Percentiles rank a stretch among this genome's conserved stretches.
Conservation (phyloP, 2,329 filamentous ascomycete genomes). For the Metarhizium anisopliae region DNA sequence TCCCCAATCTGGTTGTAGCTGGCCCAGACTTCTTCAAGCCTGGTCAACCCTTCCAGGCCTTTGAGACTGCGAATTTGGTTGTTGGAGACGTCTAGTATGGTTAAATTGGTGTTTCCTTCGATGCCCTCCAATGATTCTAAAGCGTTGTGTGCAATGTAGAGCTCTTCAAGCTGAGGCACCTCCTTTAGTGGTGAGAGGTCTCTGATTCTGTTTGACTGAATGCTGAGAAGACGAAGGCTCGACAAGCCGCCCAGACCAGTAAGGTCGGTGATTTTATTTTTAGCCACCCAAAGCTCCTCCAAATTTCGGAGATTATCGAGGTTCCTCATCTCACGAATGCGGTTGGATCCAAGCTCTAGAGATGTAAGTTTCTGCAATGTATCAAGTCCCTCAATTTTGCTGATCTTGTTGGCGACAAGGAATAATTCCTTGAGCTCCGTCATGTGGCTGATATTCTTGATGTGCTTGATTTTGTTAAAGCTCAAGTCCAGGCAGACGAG, state of each 20-base stretch:
- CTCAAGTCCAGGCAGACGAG: conserved; percentile 80
- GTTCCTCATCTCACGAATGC: conserved; percentile 81
- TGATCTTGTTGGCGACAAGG: conserved; percentile 92
- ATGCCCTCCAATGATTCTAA: conserved; percentile 69
- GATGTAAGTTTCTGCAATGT: conserved; percentile 67
- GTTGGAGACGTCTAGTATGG: conserved; percentile 79
- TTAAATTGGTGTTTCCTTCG: conserved; percentile 55
- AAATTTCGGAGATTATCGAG: conserved; percentile 67
- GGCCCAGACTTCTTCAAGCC: conserved; percentile 89
- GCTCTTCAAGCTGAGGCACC: conserved; percentile 72
- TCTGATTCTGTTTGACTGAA: conserved; percentile 89
- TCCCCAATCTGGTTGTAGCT: conserved; percentile 76
- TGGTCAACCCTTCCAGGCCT: conserved; percentile 57
- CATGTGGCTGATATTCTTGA: conserved; percentile 78
- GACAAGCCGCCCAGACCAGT: conserved; percentile 65
- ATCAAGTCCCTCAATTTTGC: conserved; percentile 75
- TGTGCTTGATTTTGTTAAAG: conserved; percentile 99
- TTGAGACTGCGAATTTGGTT: conserved; percentile 72
- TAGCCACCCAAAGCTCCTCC: conserved; percentile 89
- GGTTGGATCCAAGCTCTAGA: conserved; percentile 85
- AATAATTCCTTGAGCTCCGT: conserved; percentile 74
- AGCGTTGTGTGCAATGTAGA: conserved; percentile 95
- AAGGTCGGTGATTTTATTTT: conserved; percentile 90
- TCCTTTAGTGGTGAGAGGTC: conserved; percentile 67
- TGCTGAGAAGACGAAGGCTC: conserved; percentile 79